Percentiles rank a stretch among this genome's conserved stretches.
Conservation (phyloP, 768 basidiomycete species). For the Boletus pseudopeckii region DNA sequence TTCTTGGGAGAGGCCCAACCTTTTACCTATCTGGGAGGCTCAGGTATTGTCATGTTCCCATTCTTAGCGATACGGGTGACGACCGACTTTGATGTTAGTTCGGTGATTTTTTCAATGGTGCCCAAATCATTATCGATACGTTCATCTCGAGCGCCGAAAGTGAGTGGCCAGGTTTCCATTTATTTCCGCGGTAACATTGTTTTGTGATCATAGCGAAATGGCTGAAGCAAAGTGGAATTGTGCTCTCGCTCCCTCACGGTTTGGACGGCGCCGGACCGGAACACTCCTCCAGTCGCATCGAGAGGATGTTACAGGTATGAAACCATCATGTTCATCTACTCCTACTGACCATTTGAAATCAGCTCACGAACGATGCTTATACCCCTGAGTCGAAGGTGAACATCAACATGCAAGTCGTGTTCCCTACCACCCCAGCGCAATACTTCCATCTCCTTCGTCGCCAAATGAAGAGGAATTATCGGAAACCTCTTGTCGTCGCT, state of each 20-base stretch:
- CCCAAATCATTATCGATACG: slow-evolving; percentile 84
- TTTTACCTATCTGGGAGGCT: slow-evolving; percentile 90
- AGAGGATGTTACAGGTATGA: slow-evolving; percentile 83
- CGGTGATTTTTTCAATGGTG: slow-evolving; percentile 92
- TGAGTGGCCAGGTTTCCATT: slow-evolving; percentile 33
- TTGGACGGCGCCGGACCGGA: slow-evolving; percentile 92
- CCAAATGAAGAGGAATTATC: slow-evolving; percentile 79
- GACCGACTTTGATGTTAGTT: slow-evolving; percentile 44
- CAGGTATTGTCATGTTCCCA: slow-evolving; percentile 46
- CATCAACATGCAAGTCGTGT: slow-evolving; percentile 82
- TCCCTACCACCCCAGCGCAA: slow-evolving; percentile 86
- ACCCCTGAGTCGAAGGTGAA: slow-evolving; percentile 33
- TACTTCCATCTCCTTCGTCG: slow-evolving; percentile 92
- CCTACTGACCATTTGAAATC: not conserved
- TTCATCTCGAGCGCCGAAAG: slow-evolving; percentile 84
- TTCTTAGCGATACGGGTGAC: not conserved
- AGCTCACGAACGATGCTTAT: slow-evolving; percentile 79
- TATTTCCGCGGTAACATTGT: not conserved
- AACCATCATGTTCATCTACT: not conserved
- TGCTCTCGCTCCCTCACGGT: slow-evolving; percentile 84
- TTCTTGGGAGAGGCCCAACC: slow-evolving; percentile 81
- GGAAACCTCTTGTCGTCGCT: slow-evolving; percentile 83
- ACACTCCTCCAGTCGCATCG: slow-evolving; percentile 85
- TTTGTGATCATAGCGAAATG: slow-evolving; percentile 68
- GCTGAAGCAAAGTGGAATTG: slow-evolving; percentile 87